Conservation (phyloP, 768 basidiomycete genomes). For the Tylopilus vinaceipallidus region DNA sequence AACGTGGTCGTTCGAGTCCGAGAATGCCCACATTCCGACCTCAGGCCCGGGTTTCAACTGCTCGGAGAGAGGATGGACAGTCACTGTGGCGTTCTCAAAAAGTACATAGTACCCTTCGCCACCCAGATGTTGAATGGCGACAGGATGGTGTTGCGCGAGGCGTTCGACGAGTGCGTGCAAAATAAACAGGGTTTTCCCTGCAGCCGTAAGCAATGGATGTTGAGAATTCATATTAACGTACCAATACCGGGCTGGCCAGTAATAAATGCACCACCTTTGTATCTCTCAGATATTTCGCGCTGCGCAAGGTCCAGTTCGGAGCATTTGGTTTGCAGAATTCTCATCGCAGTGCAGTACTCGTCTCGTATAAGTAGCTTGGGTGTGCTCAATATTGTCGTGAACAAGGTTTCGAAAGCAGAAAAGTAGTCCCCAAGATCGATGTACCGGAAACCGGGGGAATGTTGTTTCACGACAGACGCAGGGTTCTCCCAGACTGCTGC, state of each 20-base stretch:
- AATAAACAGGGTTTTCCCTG: constrained; percentile 1
- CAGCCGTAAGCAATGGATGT: not conserved
- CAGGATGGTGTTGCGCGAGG: not conserved
- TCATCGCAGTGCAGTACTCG: too few species aligned
- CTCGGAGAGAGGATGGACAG: fast-evolving
- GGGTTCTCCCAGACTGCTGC: too few species aligned
- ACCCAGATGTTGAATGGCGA: not conserved
- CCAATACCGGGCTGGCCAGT: constrained; percentile 8
- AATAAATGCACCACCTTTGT: not conserved
- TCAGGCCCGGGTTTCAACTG: not conserved
- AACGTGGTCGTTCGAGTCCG: not conserved
- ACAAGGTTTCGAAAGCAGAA: not conserved
- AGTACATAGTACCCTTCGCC: not conserved
- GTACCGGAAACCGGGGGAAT: too few species aligned
- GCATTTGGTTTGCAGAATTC: too few species aligned
- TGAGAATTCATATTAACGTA: not conserved
- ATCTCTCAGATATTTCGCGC: not conserved
- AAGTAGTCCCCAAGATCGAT: not conserved
- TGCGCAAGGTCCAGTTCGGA: not conserved
- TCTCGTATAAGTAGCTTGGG: too few species aligned
- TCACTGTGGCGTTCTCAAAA: not conserved
- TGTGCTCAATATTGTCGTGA: too few species aligned
- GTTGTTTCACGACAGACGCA: too few species aligned
- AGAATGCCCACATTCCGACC: constrained; percentile 1
- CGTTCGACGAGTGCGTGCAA: not conserved